Percentiles rank a stretch among this genome's conserved stretches.
phyloP scores from a whole-genome alignment of 2,329 filamentous ascomycete genomes.

The Xylaria hypoxylon region DNA sequence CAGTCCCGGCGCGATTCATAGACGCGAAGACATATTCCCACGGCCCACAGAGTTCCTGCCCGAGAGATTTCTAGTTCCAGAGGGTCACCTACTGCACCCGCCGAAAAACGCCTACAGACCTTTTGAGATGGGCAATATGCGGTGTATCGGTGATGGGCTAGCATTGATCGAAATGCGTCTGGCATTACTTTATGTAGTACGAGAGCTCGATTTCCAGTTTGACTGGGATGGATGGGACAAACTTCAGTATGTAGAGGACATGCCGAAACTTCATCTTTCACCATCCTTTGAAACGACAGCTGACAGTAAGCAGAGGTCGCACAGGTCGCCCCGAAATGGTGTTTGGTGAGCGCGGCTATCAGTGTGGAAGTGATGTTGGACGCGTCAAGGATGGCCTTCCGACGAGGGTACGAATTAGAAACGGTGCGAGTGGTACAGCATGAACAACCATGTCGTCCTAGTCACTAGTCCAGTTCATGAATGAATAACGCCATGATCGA shows the following conservation, averaged over 20 bases:
- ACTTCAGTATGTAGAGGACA: slow-evolving; percentile 14
- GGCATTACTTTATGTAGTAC: slow-evolving; percentile 40
- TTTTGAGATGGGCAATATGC: slow-evolving; percentile 50
- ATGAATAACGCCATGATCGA: no score
- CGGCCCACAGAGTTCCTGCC: slow-evolving; percentile 52
- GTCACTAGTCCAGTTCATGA: no score
- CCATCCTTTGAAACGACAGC: not conserved
- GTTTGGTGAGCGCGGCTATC: not conserved
- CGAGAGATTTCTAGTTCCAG: slow-evolving; percentile 52
- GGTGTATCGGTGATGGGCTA: slow-evolving; percentile 49
- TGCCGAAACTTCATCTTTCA: not conserved
- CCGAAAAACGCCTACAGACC: slow-evolving; percentile 47
- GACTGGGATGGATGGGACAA: slow-evolving; percentile 31
- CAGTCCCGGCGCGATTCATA: not conserved
- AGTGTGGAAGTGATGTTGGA: not conserved
- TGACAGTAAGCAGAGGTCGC: not conserved
- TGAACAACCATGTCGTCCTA: no score
- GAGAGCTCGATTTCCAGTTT: slow-evolving; percentile 40
- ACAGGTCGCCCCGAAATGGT: not conserved
- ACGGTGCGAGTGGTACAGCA: not conserved
- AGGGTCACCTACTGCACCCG: slow-evolving; percentile 40
- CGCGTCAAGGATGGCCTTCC: not conserved
- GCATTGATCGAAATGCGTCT: slow-evolving; percentile 46
- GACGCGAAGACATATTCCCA: slow-evolving; percentile 49
- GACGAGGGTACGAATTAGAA: not conserved